These are phyloP conservation scores for Calycina marina DNA, from an alignment of 2,329 filamentous ascomycete species.

Conservation along the genomic window DNA sequence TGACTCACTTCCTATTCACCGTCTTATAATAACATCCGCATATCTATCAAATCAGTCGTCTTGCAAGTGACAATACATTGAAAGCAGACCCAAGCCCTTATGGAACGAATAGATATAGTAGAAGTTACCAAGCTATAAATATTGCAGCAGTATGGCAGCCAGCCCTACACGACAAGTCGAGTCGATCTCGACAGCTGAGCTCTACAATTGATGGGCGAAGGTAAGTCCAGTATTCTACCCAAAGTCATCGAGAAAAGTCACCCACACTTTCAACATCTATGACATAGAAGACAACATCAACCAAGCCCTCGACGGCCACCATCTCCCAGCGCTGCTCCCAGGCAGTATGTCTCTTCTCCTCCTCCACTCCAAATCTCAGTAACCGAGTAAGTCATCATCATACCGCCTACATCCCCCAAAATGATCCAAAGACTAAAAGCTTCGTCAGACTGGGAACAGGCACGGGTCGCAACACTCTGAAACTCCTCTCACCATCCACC, in stretches of 20 bases:
- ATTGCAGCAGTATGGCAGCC: too few relatives aligned
- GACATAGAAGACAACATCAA: slow-evolving; percentile 54
- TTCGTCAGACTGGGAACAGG: slow-evolving; percentile 49
- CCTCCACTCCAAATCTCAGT: slow-evolving; percentile 19
- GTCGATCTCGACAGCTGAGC: slow-evolving; percentile 26
- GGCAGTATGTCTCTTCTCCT: slow-evolving; percentile 26
- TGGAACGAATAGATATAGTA: too few relatives aligned
- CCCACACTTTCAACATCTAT: slow-evolving; percentile 30
- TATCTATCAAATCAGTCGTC: too few relatives aligned
- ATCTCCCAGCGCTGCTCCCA: slow-evolving; percentile 34
- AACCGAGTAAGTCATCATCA: background rate
- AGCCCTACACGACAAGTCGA: slow-evolving; percentile 10
- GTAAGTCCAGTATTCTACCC: slow-evolving; percentile 7
- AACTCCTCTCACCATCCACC: slow-evolving; percentile 25
- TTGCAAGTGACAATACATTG: too few relatives aligned
- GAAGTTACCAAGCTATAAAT: too few relatives aligned
- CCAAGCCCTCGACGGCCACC: slow-evolving; percentile 44
- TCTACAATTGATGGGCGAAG: slow-evolving; percentile 34
- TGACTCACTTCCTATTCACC: too few relatives aligned
- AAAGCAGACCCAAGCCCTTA: too few relatives aligned
- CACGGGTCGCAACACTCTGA: slow-evolving; percentile 46
- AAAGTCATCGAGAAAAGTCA: background rate
- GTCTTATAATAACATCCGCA: too few relatives aligned
- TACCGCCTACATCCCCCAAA: background rate
- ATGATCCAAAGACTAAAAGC: slow-evolving; percentile 24